Evolutionary conservation across 2,329 filamentous ascomycete species (phyloP), one percentile per base, ranked within the genome.

Genomic region (Diaporthe vaccinii): DNA sequence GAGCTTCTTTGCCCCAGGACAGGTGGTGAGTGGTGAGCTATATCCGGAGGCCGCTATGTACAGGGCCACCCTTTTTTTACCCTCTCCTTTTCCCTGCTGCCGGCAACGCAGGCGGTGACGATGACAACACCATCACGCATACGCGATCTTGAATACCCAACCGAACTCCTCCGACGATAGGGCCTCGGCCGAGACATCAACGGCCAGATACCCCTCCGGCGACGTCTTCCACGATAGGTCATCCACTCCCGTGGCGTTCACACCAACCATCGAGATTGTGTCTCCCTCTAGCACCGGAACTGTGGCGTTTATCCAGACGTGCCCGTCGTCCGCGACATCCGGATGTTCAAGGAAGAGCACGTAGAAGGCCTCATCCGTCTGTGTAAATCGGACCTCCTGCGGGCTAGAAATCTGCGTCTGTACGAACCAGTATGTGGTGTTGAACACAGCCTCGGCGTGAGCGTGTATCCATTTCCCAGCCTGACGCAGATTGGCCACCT

Each of bases 371-470:
- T 88, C 83, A 9, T 80, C 67, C 0, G 82, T 87, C 74, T 84
- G 84, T 14, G 87, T 88, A 76, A 89, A 89, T 1, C 87, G 79
- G 1, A 89, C 77, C 14, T 83, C 80, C 36, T 57, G 75, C 6
- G 72, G 76, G 15, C 71, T 74, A 15, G 82, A 82, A 0, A 84
- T 83, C 67, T 87, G 85, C 46, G 84, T 81, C 1, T 86, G 82
- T 5, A 88, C 80, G 76, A 86, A 86, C 87, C 87, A 89, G 78
- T 88, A 89, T 4, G 86, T 89, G 14, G 90, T 91, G 73, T 89
- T 87, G 79, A 88, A 91, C n/a, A 92, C 85, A 1, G 89, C 89
- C 79, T 91, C 89, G 2, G 75, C 85, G 79, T 91, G 89, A 0
- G 77, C 77, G 34, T 85, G 84, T 70, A 91, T 90, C 90, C 89